phyloP scores from a whole-genome alignment of 108 stramenopile species.

The Conticribra guillardii region DNA sequence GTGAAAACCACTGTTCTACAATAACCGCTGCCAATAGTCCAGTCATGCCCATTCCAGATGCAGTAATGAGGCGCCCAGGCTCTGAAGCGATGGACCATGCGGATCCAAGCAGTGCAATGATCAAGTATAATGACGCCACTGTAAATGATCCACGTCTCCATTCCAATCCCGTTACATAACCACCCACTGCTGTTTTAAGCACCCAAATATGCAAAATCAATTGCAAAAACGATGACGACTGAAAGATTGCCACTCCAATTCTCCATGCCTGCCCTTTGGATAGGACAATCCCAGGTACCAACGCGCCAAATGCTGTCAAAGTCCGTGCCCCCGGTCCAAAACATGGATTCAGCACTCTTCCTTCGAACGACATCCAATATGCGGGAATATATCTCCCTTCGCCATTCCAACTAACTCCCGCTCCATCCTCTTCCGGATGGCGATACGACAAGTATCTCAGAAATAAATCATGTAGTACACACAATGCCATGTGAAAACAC shows the following conservation, averaged over 20 bases:
- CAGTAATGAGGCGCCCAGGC: slow-evolving; percentile 39
- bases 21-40: slow-evolving; percentile 36
- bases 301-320: slow-evolving; percentile 49
- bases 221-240: slow-evolving; percentile 42
- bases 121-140: slow-evolving; percentile 20
- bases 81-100: slow-evolving; percentile 43
- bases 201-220: slow-evolving; percentile 21
- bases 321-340: slow-evolving; percentile 52
- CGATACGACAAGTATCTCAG: slow-evolving; percentile 44
- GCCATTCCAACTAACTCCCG: slow-evolving; percentile 50
- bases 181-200: slow-evolving; percentile 27
- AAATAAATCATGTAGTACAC: slow-evolving; percentile 50
- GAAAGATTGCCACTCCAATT: slow-evolving; percentile 20
- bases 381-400: slow-evolving; percentile 45
- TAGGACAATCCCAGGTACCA: slow-evolving; percentile 46
- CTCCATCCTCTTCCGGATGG: slow-evolving; percentile 25
- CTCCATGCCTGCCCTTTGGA: slow-evolving; percentile 48
- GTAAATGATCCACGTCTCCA: slow-evolving; percentile 35
- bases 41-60: slow-evolving; percentile 50
- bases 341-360: slow-evolving; percentile 41
- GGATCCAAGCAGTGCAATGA: slow-evolving; percentile 31
- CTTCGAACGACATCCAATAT: slow-evolving; percentile 48
- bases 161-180: slow-evolving; percentile 31
- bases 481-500: slow-evolving; percentile 42
- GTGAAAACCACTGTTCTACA: slow-evolving; percentile 32